Percentiles rank a stretch among this genome's conserved stretches.
These are phyloP conservation scores for Tulasnella sp. DNA, from an alignment of 768 basidiomycete species.

Conservation along the genomic window DNA sequence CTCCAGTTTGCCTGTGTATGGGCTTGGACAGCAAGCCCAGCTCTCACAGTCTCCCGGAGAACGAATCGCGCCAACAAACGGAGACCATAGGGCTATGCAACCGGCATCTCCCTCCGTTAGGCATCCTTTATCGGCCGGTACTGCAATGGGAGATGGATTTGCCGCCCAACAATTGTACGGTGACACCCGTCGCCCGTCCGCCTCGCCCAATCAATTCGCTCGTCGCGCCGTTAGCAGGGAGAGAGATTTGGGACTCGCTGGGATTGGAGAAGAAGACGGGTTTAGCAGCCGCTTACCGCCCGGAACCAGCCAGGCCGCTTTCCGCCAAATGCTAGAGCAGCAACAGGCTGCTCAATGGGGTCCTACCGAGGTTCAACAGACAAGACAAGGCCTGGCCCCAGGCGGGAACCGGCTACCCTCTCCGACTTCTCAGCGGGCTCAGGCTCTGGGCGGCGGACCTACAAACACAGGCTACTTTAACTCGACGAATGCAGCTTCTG, in stretches of 20 bases:
- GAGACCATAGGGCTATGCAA: neutral
- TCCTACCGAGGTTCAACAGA: neutral
- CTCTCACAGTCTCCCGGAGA: neutral
- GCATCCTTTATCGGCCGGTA: neutral
- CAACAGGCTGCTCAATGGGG: neutral
- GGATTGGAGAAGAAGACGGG: neutral
- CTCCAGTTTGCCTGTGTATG: conserved; percentile 1
- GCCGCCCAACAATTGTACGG: neutral
- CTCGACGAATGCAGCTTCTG: neutral
- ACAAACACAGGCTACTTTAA: neutral
- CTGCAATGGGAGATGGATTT: neutral
- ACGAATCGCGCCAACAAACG: neutral
- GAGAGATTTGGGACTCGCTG: neutral
- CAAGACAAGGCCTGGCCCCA: neutral
- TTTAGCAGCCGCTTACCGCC: neutral
- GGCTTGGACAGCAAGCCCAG: neutral
- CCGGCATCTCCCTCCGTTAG: neutral
- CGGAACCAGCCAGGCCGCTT: neutral
- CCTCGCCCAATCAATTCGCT: conserved; percentile 4
- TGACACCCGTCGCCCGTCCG: neutral
- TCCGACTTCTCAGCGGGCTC: neutral
- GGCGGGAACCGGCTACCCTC: neutral
- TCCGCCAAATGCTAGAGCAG: neutral
- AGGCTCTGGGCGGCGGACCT: neutral
- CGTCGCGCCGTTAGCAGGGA: neutral